phyloP scores from a whole-genome alignment of 805 yeast genomes.

The Lipomyces oligophaga region DNA sequence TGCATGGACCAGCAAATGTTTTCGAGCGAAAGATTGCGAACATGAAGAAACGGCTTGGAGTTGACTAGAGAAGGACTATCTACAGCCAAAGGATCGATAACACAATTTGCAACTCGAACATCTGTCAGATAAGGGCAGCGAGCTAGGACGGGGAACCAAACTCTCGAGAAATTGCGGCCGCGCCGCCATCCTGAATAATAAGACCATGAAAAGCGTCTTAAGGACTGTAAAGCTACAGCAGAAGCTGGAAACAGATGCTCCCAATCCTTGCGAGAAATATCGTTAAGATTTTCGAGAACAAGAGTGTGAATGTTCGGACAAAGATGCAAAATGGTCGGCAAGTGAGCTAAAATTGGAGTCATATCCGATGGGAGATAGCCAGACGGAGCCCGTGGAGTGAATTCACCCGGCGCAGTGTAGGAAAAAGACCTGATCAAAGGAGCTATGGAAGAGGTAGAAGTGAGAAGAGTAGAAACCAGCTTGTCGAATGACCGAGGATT shows the following conservation, averaged over 20 bases:
- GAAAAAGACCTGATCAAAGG: slow-evolving; percentile 22
- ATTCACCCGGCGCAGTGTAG: slow-evolving; percentile 27
- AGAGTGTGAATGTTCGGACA: slow-evolving; percentile 26
- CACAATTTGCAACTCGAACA: slow-evolving; percentile 24
- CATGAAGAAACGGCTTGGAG: slow-evolving; percentile 4
- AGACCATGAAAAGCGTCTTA: slow-evolving; percentile 20
- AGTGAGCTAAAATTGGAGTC: slow-evolving; percentile 23
- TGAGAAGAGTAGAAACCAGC: slow-evolving; percentile 26
- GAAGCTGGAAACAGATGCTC: slow-evolving; percentile 25
- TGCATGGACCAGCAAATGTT: slow-evolving; percentile 24
- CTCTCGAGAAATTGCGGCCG: slow-evolving; percentile 26
- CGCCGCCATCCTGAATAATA: slow-evolving; percentile 30
- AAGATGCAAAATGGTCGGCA: slow-evolving; percentile 27
- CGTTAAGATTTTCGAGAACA: slow-evolving; percentile 25
- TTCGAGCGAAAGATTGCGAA: slow-evolving; percentile 14
- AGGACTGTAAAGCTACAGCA: slow-evolving; percentile 14
- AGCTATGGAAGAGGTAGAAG: slow-evolving; percentile 22
- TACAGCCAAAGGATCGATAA: slow-evolving; percentile 16
- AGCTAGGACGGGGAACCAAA: slow-evolving; percentile 19
- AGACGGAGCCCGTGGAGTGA: slow-evolving; percentile 28
- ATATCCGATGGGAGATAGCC: slow-evolving; percentile 27
- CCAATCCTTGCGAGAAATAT: slow-evolving; percentile 22
- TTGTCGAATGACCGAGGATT: slow-evolving; percentile 20
- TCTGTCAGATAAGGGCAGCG: slow-evolving; percentile 15
- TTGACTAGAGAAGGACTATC: slow-evolving; percentile 1